phyloP scores from a whole-genome alignment of 345 rosid genomes.

The Tarenaya hassleriana region DNA sequence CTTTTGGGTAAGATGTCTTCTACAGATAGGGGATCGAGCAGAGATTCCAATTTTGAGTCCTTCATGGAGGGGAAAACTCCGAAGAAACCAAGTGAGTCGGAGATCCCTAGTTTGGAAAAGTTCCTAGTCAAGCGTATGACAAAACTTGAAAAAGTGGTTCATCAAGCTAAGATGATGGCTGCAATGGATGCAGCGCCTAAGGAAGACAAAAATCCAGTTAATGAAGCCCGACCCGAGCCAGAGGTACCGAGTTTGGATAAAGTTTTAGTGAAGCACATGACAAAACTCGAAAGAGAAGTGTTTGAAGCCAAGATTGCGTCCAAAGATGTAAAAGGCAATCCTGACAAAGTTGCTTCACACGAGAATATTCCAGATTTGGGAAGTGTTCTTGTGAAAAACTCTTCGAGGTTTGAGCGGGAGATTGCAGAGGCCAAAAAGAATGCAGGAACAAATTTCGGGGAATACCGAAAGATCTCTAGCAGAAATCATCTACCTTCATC shows the following conservation, averaged over 20 bases:
- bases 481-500: conserved; percentile 21
- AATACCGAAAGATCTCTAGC: conserved; percentile 20
- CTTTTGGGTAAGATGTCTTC: conserved; percentile 41
- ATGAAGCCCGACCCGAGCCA: neutral
- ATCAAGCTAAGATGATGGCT: conserved; percentile 57
- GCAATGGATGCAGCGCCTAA: conserved; percentile 30
- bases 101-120: conserved; percentile 76
- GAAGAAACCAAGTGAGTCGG: conserved; percentile 34
- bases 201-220: neutral
- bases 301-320: conserved; percentile 58
- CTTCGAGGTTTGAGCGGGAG: conserved; percentile 52
- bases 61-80: conserved; percentile 23
- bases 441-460: conserved; percentile 20
- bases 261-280: conserved; percentile 70
- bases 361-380: conserved; percentile 43
- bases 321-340: conserved; percentile 23
- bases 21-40: conserved; percentile 27
- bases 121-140: conserved; percentile 73
- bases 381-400: conserved; percentile 59
- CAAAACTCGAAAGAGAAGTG: conserved; percentile 78
- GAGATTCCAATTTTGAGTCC: conserved; percentile 27
- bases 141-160: conserved; percentile 73
- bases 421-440: conserved; percentile 51
- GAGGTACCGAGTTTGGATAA: conserved; percentile 73
- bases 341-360: conserved; percentile 19